Conservation (phyloP, 192 early-diverging fungal genomes). For the Umbelopsis vinacea region DNA sequence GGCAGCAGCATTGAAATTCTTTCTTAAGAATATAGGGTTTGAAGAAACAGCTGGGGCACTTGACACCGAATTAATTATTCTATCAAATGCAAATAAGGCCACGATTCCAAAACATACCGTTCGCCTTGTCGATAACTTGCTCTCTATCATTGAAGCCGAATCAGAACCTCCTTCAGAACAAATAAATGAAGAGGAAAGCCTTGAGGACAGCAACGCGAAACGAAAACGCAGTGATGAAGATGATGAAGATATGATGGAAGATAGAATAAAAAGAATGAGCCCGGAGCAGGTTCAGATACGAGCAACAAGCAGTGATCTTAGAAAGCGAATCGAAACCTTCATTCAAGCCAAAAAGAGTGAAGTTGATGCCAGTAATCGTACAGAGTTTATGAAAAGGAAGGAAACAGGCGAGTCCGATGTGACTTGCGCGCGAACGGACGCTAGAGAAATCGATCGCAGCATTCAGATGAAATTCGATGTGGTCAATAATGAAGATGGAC, state of each 20-base stretch:
- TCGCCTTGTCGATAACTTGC: neutral
- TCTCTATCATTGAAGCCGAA: neutral
- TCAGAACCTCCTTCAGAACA: neutral
- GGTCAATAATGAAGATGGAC: conserved; percentile 66
- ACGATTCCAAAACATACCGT: neutral
- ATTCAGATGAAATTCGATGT: conserved; percentile 81
- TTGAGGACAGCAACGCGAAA: conserved; percentile 5
- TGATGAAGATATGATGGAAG: conserved; percentile 2
- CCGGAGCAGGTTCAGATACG: conserved; percentile 44
- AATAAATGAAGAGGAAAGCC: neutral
- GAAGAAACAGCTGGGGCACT: neutral
- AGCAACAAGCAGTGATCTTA: conserved; percentile 36
- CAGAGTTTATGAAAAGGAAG: conserved; percentile 39
- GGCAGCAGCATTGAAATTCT: neutral
- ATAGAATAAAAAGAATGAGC: conserved; percentile 26
- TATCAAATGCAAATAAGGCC: neutral
- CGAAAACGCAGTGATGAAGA: conserved; percentile 28
- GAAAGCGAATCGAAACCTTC: conserved; percentile 37
- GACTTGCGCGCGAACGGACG: conserved; percentile 74
- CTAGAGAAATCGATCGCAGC: conserved; percentile 70
- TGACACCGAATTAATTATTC: neutral
- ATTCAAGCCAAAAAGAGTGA: conserved; percentile 45
- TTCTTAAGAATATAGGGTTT: neutral
- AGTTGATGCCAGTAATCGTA: conserved; percentile 44
- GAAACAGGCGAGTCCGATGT: conserved; percentile 39